A percentile compares a stretch with the other conserved stretches of the same genome.
phyloP scores from a whole-genome alignment of 768 basidiomycete species.

The Boletus subparvulus region DNA sequence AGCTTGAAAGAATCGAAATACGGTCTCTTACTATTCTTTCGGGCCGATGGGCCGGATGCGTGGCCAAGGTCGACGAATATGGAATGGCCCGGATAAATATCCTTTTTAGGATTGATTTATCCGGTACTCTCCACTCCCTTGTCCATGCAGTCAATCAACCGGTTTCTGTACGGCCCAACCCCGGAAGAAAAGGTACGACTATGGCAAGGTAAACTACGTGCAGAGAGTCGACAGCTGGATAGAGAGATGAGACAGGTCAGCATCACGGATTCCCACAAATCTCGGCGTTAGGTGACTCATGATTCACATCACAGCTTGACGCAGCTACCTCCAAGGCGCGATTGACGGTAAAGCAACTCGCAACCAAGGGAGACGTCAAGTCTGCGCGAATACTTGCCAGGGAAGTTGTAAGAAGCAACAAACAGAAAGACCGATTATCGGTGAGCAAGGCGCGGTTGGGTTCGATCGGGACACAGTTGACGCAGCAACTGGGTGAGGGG shows the following conservation, averaged over 20 bases:
- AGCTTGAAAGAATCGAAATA: no score
- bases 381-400: slow-evolving; percentile 88
- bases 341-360: slow-evolving; percentile 81
- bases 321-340: slow-evolving; percentile 77
- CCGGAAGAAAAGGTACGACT: slow-evolving; percentile 89
- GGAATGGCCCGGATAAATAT: neutral
- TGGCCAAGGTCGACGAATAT: slow-evolving; percentile 3
- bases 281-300: slow-evolving; percentile 10
- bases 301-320: slow-evolving; percentile 60
- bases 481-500: slow-evolving; percentile 85
- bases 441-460: slow-evolving; percentile 91
- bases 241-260: slow-evolving; percentile 95
- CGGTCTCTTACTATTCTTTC: no score
- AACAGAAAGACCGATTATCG: slow-evolving; percentile 89
- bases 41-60: neutral
- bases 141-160: slow-evolving; percentile 82
- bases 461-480: slow-evolving; percentile 85
- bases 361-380: slow-evolving; percentile 87
- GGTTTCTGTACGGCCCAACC: slow-evolving; percentile 94
- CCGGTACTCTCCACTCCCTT: neutral
- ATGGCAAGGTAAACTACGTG: slow-evolving; percentile 88
- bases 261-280: slow-evolving; percentile 14
- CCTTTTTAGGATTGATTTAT: slow-evolving; percentile 15
- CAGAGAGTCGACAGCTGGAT: slow-evolving; percentile 81
- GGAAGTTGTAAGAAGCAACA: slow-evolving; percentile 93